These are phyloP conservation scores for Durusdinium trenchii DNA, from an alignment of 73 alveolate species.

Conservation along the genomic window DNA sequence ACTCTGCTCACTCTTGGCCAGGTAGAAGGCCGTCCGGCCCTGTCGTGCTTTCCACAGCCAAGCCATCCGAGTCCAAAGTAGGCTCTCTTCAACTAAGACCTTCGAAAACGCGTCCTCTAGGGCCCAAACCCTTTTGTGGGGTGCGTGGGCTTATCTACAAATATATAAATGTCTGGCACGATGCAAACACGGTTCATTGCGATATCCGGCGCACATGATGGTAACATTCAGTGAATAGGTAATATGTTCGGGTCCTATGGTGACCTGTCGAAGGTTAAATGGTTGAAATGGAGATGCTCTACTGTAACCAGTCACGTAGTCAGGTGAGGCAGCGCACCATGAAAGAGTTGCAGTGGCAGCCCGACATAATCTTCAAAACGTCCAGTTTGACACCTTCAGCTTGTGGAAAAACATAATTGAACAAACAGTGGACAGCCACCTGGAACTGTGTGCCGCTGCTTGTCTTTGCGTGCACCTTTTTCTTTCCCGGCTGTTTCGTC, in stretches of 20 bases:
- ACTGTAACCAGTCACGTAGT: no score
- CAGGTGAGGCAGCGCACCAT: no score
- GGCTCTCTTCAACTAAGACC: background rate
- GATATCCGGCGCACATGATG: background rate
- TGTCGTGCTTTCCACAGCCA: background rate
- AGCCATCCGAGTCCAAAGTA: background rate
- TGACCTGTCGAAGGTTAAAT: no score
- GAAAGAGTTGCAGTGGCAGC: background rate
- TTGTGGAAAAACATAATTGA: background rate
- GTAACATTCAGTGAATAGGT: background rate
- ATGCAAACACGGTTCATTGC: background rate
- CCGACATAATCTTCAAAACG: background rate
- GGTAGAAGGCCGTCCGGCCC: conserved; percentile 84
- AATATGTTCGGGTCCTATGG: no score
- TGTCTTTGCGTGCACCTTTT: background rate
- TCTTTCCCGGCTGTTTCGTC: background rate
- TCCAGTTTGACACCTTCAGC: background rate
- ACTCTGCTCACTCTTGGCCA: background rate
- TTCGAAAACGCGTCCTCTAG: no score
- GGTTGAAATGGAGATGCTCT: no score
- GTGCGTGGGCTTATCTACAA: background rate
- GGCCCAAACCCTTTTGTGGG: no score
- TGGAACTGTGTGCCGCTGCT: background rate
- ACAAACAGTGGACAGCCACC: background rate
- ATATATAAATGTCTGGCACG: background rate